Percentiles rank a stretch among this genome's conserved stretches.
These are phyloP conservation scores for Penicillium sclerotigenum DNA, from an alignment of 2,329 filamentous ascomycete species.

Conservation along the genomic window DNA sequence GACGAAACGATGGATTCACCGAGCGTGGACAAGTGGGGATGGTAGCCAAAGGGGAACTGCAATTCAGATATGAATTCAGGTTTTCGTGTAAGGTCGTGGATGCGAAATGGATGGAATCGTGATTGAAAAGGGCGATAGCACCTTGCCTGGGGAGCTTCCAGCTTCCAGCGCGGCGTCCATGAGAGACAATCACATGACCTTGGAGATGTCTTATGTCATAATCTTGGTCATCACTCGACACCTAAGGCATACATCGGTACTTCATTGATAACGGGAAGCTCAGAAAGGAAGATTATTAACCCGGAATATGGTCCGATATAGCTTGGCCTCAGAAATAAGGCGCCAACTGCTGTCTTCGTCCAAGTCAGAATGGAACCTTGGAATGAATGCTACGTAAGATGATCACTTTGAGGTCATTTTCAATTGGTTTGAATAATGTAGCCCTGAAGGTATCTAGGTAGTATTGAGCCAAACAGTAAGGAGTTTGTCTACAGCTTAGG, in stretches of 20 bases:
- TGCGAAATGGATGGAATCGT: conserved; percentile 12
- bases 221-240: conserved; percentile 8
- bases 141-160: conserved; percentile 31
- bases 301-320: background rate
- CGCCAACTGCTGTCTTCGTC: conserved; percentile 15
- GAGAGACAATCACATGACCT: conserved; percentile 21
- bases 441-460: too few species aligned
- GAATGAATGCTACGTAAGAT: conserved; percentile 15
- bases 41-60: background rate
- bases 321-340: background rate
- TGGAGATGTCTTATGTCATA: conserved; percentile 16
- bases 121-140: conserved; percentile 15
- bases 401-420: background rate
- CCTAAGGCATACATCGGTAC: too few species aligned
- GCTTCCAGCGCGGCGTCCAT: conserved; percentile 24
- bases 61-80: background rate
- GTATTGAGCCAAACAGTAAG: background rate
- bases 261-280: background rate
- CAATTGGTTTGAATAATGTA: conserved; percentile 4
- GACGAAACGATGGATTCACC: conserved; percentile 6
- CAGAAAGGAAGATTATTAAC: background rate
- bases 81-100: background rate
- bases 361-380: background rate
- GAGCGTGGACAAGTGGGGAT: background rate
- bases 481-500: background rate